Conservation (phyloP, 805 yeast species). For the Hanseniaspora valbyensis region DNA sequence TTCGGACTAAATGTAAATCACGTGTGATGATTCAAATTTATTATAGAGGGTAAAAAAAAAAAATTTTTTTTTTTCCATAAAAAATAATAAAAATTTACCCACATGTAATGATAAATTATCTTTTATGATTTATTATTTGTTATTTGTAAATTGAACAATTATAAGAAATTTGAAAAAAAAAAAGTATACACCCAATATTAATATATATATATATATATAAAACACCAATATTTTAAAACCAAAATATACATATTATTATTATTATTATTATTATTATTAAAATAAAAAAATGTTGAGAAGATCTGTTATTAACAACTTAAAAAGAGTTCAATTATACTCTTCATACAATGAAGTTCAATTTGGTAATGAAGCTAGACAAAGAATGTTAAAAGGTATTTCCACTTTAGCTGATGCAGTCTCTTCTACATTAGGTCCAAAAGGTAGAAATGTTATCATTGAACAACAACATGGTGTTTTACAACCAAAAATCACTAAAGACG, state of each 20-base stretch:
- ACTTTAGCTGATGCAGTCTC: constrained; percentile 92
- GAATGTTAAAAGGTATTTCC: constrained; percentile 85
- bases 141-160: no score
- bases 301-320: constrained; percentile 8
- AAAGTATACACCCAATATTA: no score
- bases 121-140: no score
- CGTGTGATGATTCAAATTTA: background rate
- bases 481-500: constrained; percentile 97
- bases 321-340: constrained; percentile 25
- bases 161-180: no score
- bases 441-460: constrained; percentile 92
- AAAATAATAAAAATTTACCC: background rate
- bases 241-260: no score
- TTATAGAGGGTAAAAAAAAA: background rate
- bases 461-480: constrained; percentile 72
- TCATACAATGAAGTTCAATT: constrained; percentile 87
- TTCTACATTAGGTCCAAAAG: constrained; percentile 95
- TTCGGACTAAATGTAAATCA: constrained; percentile 1
- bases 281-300: constrained; percentile 15
- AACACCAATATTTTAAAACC: no score
- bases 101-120: no score
- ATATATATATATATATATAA: no score
- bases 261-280: background rate
- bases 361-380: constrained; percentile 96
- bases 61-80: background rate